These are phyloP conservation scores for Aspergillus nomiae DNA, from an alignment of 2,329 filamentous ascomycete species.

Conservation along the genomic window DNA sequence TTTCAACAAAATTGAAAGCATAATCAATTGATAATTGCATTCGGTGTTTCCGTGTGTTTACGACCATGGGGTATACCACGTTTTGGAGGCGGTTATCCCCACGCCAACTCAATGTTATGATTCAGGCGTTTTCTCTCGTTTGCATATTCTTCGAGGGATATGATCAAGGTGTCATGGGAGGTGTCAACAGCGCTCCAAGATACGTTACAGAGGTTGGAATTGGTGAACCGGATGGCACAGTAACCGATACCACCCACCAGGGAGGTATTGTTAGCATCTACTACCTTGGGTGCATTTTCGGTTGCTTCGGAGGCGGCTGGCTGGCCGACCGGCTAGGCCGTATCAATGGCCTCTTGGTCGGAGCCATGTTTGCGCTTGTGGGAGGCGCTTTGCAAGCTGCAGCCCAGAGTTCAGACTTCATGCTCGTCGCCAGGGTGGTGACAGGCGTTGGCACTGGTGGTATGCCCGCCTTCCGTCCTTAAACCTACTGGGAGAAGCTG, in stretches of 20 bases:
- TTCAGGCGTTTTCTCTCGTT: conserved; percentile 35
- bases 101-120: conserved; percentile 44
- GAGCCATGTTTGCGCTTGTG: conserved; percentile 50
- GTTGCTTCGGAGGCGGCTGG: conserved; percentile 54
- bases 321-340: conserved; percentile 56
- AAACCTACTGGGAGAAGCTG: too few relatives aligned
- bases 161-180: conserved; percentile 58
- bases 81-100: conserved; percentile 48
- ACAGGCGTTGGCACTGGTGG: conserved; percentile 57
- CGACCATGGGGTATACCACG: conserved; percentile 41
- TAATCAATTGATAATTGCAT: too few relatives aligned
- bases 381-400: conserved; percentile 54
- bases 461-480: conserved; percentile 4
- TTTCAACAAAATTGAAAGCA: neutral
- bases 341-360: conserved; percentile 53
- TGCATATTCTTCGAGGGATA: conserved; percentile 50
- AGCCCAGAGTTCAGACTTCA: conserved; percentile 50
- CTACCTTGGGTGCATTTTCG: conserved; percentile 56
- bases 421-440: conserved; percentile 53
- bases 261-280: conserved; percentile 57
- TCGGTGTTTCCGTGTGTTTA: too few relatives aligned
- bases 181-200: conserved; percentile 46
- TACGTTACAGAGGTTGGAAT: conserved; percentile 48
- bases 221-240: conserved; percentile 47
- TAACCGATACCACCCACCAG: conserved; percentile 53